phyloP scores from a whole-genome alignment of 352 stramenopile genomes.

The Pythium sp. region DNA sequence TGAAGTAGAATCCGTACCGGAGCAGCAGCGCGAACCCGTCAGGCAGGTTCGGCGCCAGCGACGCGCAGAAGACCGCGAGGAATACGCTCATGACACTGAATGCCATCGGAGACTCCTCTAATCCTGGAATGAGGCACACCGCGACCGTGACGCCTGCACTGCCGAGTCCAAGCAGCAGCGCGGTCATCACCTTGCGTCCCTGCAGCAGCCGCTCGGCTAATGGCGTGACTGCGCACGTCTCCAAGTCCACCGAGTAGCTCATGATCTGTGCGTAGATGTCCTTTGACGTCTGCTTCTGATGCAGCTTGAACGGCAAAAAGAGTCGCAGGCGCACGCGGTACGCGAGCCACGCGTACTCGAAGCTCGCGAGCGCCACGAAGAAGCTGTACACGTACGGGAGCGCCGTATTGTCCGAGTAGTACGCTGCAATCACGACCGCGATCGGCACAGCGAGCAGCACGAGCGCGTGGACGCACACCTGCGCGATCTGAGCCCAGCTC shows the following conservation, averaged over 20 bases:
- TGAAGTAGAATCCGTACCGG: constrained; percentile 49
- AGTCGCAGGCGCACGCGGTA: constrained; percentile 53
- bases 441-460: constrained; percentile 31
- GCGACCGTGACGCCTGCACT: constrained; percentile 5
- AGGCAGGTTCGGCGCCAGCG: constrained; percentile 43
- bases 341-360: constrained; percentile 59
- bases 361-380: constrained; percentile 39
- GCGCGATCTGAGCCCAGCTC: constrained; percentile 26
- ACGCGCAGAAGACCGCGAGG: constrained; percentile 30
- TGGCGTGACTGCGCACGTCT: constrained; percentile 50
- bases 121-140: neutral
- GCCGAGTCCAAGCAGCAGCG: constrained; percentile 24
- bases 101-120: constrained; percentile 12
- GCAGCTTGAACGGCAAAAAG: constrained; percentile 63
- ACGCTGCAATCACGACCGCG: constrained; percentile 31
- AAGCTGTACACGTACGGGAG: constrained; percentile 52
- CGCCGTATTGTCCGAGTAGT: constrained; percentile 33
- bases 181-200: constrained; percentile 25
- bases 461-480: constrained; percentile 31
- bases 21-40: constrained; percentile 43
- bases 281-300: constrained; percentile 64
- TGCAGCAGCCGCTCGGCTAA: constrained; percentile 38
- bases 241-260: constrained; percentile 54
- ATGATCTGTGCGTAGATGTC: constrained; percentile 75
- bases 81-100: constrained; percentile 42